phyloP scores from a whole-genome alignment of 1,284 basidiomycete genomes.

The Apiotrichum gamsii region DNA sequence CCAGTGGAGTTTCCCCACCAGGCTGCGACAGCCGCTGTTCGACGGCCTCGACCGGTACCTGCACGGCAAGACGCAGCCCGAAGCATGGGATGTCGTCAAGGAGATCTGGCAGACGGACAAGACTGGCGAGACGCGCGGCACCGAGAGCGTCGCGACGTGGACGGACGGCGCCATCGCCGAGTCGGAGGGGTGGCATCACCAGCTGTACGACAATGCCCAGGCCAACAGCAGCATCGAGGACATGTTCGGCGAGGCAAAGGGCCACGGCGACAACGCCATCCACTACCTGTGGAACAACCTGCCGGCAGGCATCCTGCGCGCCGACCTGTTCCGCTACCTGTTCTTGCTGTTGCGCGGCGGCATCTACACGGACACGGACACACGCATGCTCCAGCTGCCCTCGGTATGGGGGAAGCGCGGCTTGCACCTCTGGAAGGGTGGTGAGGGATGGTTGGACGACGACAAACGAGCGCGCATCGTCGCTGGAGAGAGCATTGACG shows the following conservation, averaged over 20 bases:
- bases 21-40: slow-evolving; percentile 5
- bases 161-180: slow-evolving; percentile 18
- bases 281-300: slow-evolving; percentile 37
- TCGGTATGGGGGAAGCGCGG: slow-evolving; percentile 31
- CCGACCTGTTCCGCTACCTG: slow-evolving; percentile 45
- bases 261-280: slow-evolving; percentile 15
- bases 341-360: slow-evolving; percentile 43
- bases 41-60: slow-evolving; percentile 20
- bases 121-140: slow-evolving; percentile 11
- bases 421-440: slow-evolving; percentile 29
- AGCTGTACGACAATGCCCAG: slow-evolving; percentile 31
- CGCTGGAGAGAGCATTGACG: slow-evolving; percentile 21
- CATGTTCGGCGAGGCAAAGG: neutral
- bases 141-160: slow-evolving; percentile 31
- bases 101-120: slow-evolving; percentile 46
- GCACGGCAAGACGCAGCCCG: neutral
- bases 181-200: slow-evolving; percentile 41
- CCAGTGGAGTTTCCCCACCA: slow-evolving; percentile 19
- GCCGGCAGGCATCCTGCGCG: slow-evolving; percentile 41
- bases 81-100: slow-evolving; percentile 15
- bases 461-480: slow-evolving; percentile 17
- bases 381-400: slow-evolving; percentile 36
- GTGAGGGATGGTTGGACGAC: slow-evolving; percentile 34
- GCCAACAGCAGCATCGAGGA: slow-evolving; percentile 1
- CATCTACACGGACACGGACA: slow-evolving; percentile 48